A percentile compares a stretch with the other conserved stretches of the same genome.
Conservation (phyloP, 192 early-diverging fungal species). For the Allomyces javanicus region DNA sequence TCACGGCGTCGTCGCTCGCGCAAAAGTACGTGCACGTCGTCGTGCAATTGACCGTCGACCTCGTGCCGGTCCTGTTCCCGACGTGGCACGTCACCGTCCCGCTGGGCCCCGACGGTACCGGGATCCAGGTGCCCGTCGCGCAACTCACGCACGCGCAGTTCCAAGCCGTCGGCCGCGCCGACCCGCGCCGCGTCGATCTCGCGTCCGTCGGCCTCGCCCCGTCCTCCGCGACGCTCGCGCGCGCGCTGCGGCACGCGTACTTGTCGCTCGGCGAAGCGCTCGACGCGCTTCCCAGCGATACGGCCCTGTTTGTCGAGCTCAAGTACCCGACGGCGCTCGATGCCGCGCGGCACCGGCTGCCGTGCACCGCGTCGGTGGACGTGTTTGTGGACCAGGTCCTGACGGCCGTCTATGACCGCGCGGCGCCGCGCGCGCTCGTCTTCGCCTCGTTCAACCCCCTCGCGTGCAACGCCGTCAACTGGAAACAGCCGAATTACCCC, state of each 20-base stretch:
- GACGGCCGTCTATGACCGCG: constrained; percentile 65
- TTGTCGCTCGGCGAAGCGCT: constrained; percentile 22
- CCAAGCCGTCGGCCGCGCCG: constrained; percentile 14
- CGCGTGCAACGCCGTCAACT: constrained; percentile 84
- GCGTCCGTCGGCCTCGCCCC: neutral
- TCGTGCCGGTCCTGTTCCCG: constrained; percentile 67
- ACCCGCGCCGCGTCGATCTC: neutral
- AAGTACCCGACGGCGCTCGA: constrained; percentile 65
- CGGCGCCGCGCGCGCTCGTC: constrained; percentile 37
- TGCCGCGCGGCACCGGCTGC: constrained; percentile 22
- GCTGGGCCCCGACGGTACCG: constrained; percentile 23
- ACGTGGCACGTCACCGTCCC: constrained; percentile 40
- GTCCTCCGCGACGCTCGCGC: neutral
- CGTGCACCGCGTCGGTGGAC: constrained; percentile 53
- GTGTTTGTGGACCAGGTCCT: constrained; percentile 73
- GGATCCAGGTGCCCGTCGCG: constrained; percentile 44
- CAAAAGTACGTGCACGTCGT: constrained; percentile 78
- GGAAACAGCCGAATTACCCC: constrained; percentile 97
- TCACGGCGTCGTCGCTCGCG: constrained; percentile 73
- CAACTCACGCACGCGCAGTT: constrained; percentile 52
- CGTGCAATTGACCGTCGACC: constrained; percentile 75
- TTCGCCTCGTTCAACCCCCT: constrained; percentile 81
- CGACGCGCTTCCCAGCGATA: constrained; percentile 29
- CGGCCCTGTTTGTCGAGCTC: constrained; percentile 74
- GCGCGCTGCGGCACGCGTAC: constrained; percentile 1